Conservation (phyloP, 73 alveolate genomes). For the Durusdinium trenchii region DNA sequence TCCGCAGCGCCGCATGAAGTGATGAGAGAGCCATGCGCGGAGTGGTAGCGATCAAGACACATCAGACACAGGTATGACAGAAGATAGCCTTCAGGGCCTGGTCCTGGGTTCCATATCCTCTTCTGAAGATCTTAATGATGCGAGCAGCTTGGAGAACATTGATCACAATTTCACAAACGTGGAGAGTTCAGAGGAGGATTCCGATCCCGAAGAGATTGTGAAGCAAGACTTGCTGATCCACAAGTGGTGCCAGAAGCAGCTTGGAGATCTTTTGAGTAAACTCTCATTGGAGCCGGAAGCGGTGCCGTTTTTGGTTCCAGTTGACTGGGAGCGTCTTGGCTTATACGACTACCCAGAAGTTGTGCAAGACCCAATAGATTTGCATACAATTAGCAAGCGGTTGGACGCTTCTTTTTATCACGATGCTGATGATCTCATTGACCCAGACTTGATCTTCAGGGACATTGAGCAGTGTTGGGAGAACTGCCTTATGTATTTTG, state of each 20-base stretch:
- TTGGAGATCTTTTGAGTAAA: conserved; percentile 74
- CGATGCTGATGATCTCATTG: conserved; percentile 48
- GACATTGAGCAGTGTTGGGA: conserved; percentile 73
- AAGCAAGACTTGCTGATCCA: conserved; percentile 49
- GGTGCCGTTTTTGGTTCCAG: conserved; percentile 89
- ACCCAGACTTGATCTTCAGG: conserved; percentile 61
- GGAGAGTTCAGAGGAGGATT: conserved; percentile 30
- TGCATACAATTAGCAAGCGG: conserved; percentile 77
- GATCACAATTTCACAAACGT: background rate
- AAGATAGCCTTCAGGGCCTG: too few relatives aligned
- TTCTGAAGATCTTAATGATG: background rate
- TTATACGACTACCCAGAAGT: conserved; percentile 84
- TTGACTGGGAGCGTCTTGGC: conserved; percentile 65
- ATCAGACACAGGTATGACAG: too few relatives aligned
- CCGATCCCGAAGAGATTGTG: background rate
- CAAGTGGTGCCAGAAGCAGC: conserved; percentile 87
- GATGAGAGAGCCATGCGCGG: too few relatives aligned
- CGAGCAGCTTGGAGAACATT: background rate
- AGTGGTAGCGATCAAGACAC: too few relatives aligned
- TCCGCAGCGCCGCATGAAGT: too few relatives aligned
- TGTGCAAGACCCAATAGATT: conserved; percentile 68
- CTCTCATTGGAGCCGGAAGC: conserved; percentile 65
- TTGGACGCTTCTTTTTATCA: conserved; percentile 9
- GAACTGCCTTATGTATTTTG: conserved; percentile 62
- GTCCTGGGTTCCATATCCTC: too few relatives aligned